Evolutionary conservation across 2,329 filamentous ascomycete species (phyloP).

Genomic region (Ophiobolus disseminans): DNA sequence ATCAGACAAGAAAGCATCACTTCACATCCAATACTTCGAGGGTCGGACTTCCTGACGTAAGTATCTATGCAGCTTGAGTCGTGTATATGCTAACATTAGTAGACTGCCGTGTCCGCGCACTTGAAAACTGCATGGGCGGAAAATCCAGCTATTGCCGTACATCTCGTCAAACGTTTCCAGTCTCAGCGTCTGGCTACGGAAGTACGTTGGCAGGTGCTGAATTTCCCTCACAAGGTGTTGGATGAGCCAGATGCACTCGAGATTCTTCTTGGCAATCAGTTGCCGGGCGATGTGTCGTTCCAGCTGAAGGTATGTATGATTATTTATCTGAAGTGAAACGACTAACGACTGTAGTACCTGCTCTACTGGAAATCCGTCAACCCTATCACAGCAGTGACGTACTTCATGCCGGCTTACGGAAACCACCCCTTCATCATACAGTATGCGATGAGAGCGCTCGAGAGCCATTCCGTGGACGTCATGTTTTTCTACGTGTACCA

Average conservation of each 20-base stretch:
- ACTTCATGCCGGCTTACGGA: slow-evolving; percentile 88
- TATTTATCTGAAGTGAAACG: neutral
- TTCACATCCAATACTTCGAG: slow-evolving; percentile 54
- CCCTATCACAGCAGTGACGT: slow-evolving; percentile 89
- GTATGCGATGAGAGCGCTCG: slow-evolving; percentile 93
- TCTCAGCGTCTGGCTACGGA: slow-evolving; percentile 75
- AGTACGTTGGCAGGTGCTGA: slow-evolving; percentile 79
- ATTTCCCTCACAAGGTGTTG: slow-evolving; percentile 82
- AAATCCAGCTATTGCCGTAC: slow-evolving; percentile 83
- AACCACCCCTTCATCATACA: slow-evolving; percentile 94
- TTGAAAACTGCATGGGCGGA: slow-evolving; percentile 87
- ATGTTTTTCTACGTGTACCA: slow-evolving; percentile 99
- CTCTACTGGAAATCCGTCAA: slow-evolving; percentile 93
- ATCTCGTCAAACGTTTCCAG: slow-evolving; percentile 80
- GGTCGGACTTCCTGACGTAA: slow-evolving; percentile 51
- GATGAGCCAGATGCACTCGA: slow-evolving; percentile 82
- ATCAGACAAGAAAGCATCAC: slow-evolving; percentile 65
- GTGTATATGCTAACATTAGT: slow-evolving; percentile 19
- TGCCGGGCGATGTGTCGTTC: slow-evolving; percentile 80
- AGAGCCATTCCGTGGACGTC: slow-evolving; percentile 93
- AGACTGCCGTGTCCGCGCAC: slow-evolving; percentile 67
- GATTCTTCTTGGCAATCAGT: slow-evolving; percentile 75
- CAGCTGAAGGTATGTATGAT: slow-evolving; percentile 75
- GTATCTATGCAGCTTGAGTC: slow-evolving; percentile 5
- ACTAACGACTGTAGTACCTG: slow-evolving; percentile 67